Conservation (phyloP, 345 rosid genomes). For the Microcos paniculata region DNA sequence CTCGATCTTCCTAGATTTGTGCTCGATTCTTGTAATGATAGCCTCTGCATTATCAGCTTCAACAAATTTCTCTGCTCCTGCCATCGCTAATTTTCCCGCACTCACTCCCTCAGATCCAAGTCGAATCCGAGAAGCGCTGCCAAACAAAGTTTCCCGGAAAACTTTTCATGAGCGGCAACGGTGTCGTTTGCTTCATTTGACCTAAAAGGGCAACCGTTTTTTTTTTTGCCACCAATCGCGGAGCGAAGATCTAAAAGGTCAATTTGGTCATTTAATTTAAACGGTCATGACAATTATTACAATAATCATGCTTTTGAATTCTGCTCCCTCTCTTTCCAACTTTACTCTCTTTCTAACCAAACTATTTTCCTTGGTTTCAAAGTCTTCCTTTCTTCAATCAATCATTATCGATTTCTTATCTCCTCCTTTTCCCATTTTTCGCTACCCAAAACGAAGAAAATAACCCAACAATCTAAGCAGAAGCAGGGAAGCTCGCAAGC, state of each 20-base stretch:
- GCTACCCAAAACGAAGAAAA: background rate
- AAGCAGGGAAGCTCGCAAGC: background rate
- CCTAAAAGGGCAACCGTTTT: background rate
- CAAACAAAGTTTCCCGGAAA: background rate
- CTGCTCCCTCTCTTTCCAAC: slow-evolving; percentile 13
- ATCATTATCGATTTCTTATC: background rate
- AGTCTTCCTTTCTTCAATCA: slow-evolving; percentile 66
- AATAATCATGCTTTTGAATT: slow-evolving; percentile 26
- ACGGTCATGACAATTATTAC: slow-evolving; percentile 30
- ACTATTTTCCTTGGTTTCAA: slow-evolving; percentile 58
- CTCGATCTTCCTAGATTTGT: slow-evolving; percentile 87
- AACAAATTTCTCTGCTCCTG: slow-evolving; percentile 46
- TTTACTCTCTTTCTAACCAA: slow-evolving; percentile 25
- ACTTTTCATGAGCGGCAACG: background rate
- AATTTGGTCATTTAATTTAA: slow-evolving; percentile 37
- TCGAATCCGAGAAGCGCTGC: background rate
- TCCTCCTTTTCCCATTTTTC: background rate
- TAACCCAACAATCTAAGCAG: background rate
- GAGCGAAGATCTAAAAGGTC: slow-evolving; percentile 16
- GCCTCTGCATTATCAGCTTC: slow-evolving; percentile 94
- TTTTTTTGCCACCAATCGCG: background rate
- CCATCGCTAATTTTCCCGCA: slow-evolving; percentile 31
- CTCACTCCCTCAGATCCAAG: background rate
- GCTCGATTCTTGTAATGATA: slow-evolving; percentile 84
- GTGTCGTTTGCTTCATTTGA: background rate